phyloP scores from a whole-genome alignment of 129 eudicot genomes.

The Flaveria ramosissima region DNA sequence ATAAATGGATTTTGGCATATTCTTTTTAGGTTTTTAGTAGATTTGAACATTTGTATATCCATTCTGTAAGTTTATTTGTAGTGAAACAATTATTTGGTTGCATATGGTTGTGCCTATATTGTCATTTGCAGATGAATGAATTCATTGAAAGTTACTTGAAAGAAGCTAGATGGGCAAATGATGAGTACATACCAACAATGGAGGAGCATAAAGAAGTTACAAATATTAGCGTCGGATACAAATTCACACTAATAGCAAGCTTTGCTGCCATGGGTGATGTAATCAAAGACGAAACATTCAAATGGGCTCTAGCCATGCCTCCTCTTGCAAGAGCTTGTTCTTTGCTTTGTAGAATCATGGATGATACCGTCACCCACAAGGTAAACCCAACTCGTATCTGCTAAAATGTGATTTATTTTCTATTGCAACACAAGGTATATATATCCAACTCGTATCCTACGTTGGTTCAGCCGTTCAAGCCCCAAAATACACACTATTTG shows the following conservation, averaged over 20 bases:
- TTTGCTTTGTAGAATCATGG: not conserved
- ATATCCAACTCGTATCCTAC: too few relatives aligned
- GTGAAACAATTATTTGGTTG: not conserved
- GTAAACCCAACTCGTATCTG: not conserved
- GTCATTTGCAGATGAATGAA: not conserved
- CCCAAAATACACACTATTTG: too few relatives aligned
- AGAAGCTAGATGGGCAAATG: slow-evolving; percentile 5
- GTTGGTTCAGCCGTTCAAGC: too few relatives aligned
- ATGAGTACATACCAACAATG: not conserved
- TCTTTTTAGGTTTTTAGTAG: too few relatives aligned
- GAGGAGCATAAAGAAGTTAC: slow-evolving; percentile 8
- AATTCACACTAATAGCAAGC: not conserved
- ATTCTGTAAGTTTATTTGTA: too few relatives aligned
- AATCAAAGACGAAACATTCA: slow-evolving; percentile 1
- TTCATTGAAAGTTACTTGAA: not conserved
- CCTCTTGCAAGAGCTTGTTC: not conserved
- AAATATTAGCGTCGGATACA: not conserved
- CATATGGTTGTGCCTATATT: too few relatives aligned
- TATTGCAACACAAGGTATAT: too few relatives aligned
- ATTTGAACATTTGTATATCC: too few relatives aligned
- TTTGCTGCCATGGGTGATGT: slow-evolving; percentile 12
- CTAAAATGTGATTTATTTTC: too few relatives aligned
- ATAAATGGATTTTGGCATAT: too few relatives aligned
- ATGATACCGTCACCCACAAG: slow-evolving; percentile 5
- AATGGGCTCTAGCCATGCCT: slow-evolving; percentile 7